These are phyloP conservation scores for Psilocybe sp. DNA, from an alignment of 768 basidiomycete species.

Conservation along the genomic window DNA sequence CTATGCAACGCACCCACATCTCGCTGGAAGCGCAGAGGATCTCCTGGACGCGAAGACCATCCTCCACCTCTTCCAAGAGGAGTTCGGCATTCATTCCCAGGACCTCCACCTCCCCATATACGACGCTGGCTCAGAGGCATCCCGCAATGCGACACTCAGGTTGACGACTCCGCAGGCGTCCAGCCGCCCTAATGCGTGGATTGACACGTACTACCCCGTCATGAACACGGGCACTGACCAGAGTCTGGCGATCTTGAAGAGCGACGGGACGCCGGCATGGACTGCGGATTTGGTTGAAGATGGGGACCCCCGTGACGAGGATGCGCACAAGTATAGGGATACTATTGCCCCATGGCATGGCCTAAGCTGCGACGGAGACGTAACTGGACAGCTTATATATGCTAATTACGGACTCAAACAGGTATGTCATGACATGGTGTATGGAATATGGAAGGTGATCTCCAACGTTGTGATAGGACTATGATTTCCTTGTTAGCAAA, in stretches of 20 bases:
- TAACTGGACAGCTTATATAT: conserved; percentile 66
- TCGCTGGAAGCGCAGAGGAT: conserved; percentile 65
- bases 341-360: conserved; percentile 86
- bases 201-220: conserved; percentile 86
- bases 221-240: conserved; percentile 76
- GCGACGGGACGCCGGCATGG: conserved; percentile 56
- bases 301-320: conserved; percentile 65
- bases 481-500: conserved; percentile 49
- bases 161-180: conserved; percentile 42
- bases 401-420: conserved; percentile 78
- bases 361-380: conserved; percentile 73
- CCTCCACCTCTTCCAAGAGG: conserved; percentile 63
- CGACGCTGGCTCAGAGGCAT: conserved; percentile 64
- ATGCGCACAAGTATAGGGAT: conserved; percentile 64
- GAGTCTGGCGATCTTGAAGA: conserved; percentile 61
- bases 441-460: not conserved
- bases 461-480: conserved; percentile 29
- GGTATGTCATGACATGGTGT: conserved; percentile 17
- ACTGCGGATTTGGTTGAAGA: conserved; percentile 74
- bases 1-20: conserved; percentile 69
- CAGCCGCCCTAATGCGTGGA: conserved; percentile 65
- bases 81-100: conserved; percentile 47
- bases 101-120: conserved; percentile 55
- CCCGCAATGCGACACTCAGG: conserved; percentile 63
- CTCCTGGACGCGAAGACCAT: conserved; percentile 63